Evolutionary conservation across 2,329 filamentous ascomycete genomes (phyloP), one percentile per base, ranked within the genome.

Genomic region (Aspergillus neoniger): DNA sequence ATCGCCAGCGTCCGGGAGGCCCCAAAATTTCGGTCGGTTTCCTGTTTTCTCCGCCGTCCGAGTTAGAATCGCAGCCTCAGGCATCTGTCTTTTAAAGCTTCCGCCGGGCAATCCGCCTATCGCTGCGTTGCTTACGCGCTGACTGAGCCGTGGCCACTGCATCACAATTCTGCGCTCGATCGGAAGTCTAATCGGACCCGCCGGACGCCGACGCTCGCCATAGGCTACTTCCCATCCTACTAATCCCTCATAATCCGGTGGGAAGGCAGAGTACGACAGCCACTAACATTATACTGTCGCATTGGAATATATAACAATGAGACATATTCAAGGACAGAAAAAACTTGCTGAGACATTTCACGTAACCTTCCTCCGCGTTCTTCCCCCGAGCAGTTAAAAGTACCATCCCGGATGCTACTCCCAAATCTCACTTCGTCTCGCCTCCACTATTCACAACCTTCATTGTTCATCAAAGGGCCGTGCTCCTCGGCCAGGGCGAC

Each of bases 11-110:
- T 39, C 50, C 50, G 55, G 44, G 32, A 36, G 43, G 32, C 32
- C 61, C 61, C 69, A 69, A 73, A 74, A 74, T 67, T 70, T 74
- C 67, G 69, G 69, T 68, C 70, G 69, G 71, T 65, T 67, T 70
- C 66, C 60, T 58, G 65, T 65, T 72, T 69, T 70, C 71, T 71
- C 72, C 70, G 70, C 65, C 64, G 69, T 63, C 65, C 66, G 67
- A 66, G 57, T 25, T 63, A 60, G 62, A 62, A 14, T 38, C 17
- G 50, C 19, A 48, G 67, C 70, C 69, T 72, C 63, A 71, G 70
- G 70, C 70, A 69, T 4, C n/a, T 36, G 44, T 36, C 41, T 39
- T 12, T 47, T 10, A 10, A 32, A 15, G 14, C 14, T 21, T 53
- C 32, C 14, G 49, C 17, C 19, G 39, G 28, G 30, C 10, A 21